These are phyloP conservation scores for Phlebopus sp. DNA, from an alignment of 1,284 basidiomycete species.

Conservation along the genomic window DNA sequence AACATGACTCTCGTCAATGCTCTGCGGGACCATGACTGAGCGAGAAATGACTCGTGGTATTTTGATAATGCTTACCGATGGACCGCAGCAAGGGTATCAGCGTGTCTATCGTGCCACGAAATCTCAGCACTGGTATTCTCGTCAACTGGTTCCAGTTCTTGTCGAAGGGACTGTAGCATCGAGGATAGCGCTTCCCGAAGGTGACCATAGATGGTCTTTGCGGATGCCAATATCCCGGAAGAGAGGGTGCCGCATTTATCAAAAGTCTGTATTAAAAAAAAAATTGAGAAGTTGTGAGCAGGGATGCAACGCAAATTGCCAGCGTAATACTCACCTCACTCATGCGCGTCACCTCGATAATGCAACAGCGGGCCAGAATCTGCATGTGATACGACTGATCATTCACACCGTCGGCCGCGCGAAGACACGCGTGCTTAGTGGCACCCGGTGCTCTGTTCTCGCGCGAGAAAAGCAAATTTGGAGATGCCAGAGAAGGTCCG, in stretches of 20 bases:
- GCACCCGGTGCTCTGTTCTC: background rate
- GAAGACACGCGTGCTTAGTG: background rate
- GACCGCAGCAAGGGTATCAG: background rate
- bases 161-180: background rate
- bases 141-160: background rate
- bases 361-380: background rate
- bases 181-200: background rate
- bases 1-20: background rate
- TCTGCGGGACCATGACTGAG: background rate
- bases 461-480: too few relatives aligned
- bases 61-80: background rate
- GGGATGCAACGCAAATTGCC: background rate
- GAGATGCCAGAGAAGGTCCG: too few relatives aligned
- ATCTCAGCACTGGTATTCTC: background rate
- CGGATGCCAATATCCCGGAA: background rate
- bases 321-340: background rate
- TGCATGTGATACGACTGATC: background rate
- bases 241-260: background rate
- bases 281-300: background rate
- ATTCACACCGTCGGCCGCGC: background rate
- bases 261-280: background rate
- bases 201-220: background rate
- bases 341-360: background rate
- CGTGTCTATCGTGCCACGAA: background rate
- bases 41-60: too few relatives aligned